Percentiles rank a stretch among this genome's conserved stretches.
These are phyloP conservation scores for Penicillium bovifimosum DNA, from an alignment of 495 filamentous ascomycete genomes.

Conservation along the genomic window DNA sequence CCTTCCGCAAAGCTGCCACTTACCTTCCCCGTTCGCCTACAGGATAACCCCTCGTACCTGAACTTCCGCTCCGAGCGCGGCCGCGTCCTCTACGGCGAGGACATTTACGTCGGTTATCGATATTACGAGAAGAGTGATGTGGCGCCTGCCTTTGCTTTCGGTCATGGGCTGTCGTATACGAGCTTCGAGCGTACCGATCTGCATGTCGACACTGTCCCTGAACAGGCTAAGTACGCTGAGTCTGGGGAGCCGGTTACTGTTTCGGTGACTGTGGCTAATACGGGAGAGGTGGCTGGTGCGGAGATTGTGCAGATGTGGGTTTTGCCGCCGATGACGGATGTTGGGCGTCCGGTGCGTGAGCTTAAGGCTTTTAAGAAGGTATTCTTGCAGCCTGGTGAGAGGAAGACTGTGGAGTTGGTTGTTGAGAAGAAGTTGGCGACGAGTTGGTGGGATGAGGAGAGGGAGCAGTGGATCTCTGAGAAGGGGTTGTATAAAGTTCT, in stretches of 20 bases:
- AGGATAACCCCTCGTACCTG: conserved; percentile 71
- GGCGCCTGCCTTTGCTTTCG: conserved; percentile 69
- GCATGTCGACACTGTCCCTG: conserved; percentile 35
- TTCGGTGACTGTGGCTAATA: conserved; percentile 63
- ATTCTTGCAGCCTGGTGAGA: conserved; percentile 61
- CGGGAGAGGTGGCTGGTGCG: conserved; percentile 56
- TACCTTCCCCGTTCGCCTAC: conserved; percentile 59
- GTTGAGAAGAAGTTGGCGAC: conserved; percentile 70
- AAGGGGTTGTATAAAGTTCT: conserved; percentile 65
- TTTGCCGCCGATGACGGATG: conserved; percentile 46
- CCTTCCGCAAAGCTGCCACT: conserved; percentile 52
- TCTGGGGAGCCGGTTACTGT: conserved; percentile 51
- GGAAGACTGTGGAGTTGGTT: conserved; percentile 56
- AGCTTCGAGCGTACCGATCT: conserved; percentile 65
- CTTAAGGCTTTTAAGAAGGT: conserved; percentile 80
- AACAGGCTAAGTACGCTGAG: conserved; percentile 22
- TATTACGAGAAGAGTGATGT: conserved; percentile 71
- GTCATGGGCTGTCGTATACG: conserved; percentile 79
- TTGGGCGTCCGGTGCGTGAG: conserved; percentile 67
- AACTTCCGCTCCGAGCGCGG: conserved; percentile 77
- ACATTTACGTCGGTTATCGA: conserved; percentile 76
- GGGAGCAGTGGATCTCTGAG: conserved; percentile 70
- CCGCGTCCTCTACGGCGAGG: conserved; percentile 72
- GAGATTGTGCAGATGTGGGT: conserved; percentile 82
- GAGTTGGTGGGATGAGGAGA: conserved; percentile 73